Conservation (phyloP, 1,284 basidiomycete genomes). For the Puccinia hordei region DNA sequence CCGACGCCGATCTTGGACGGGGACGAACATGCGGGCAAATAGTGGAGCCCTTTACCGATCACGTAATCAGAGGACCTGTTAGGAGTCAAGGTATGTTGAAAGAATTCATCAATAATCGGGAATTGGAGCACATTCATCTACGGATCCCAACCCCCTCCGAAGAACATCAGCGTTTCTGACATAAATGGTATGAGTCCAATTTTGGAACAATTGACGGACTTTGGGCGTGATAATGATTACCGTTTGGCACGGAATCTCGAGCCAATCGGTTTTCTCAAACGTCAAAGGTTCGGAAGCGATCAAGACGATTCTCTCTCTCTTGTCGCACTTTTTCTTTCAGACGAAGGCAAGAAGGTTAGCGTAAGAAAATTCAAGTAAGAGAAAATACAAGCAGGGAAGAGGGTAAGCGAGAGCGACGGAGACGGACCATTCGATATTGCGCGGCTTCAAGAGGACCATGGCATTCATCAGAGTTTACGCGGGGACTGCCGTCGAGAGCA, state of each 20-base stretch:
- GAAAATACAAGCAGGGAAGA: neutral
- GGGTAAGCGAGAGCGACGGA: neutral
- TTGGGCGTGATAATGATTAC: constrained; percentile 59
- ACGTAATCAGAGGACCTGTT: constrained; percentile 41
- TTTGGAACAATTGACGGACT: constrained; percentile 22
- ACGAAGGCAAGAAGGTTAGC: neutral
- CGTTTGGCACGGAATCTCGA: constrained; percentile 63
- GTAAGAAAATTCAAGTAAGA: too few species aligned
- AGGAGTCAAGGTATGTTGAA: constrained; percentile 56
- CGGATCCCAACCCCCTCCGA: too few species aligned
- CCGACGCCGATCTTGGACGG: neutral
- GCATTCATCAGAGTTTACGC: constrained; percentile 69
- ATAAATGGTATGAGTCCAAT: too few species aligned
- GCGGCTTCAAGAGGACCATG: constrained; percentile 64
- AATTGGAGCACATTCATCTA: constrained; percentile 84
- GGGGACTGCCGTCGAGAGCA: neutral
- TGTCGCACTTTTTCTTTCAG: constrained; percentile 78
- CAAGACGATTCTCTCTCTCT: constrained; percentile 69
- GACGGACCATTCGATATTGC: constrained; percentile 72
- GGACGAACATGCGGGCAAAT: neutral
- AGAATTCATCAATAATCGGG: constrained; percentile 88
- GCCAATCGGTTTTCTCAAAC: constrained; percentile 71
- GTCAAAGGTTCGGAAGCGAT: constrained; percentile 83
- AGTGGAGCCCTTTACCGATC: constrained; percentile 41
- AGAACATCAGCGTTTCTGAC: too few species aligned